These are phyloP conservation scores for Zoysia pacifica DNA, from an alignment of 176 grass and related monocot species.

Conservation along the genomic window DNA sequence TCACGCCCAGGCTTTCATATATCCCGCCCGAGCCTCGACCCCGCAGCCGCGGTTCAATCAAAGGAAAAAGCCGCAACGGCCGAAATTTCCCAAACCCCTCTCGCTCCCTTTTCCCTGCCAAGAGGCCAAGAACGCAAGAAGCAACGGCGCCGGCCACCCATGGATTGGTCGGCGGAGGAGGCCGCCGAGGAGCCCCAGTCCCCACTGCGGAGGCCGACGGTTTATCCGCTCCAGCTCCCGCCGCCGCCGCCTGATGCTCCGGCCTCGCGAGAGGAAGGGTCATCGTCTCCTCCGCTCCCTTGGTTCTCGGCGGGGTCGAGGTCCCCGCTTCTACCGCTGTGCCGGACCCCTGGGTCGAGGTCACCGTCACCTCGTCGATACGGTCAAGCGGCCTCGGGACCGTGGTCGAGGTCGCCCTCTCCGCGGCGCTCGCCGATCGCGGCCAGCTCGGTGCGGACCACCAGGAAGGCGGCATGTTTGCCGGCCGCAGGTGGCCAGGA, in stretches of 20 bases:
- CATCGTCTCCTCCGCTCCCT: neutral
- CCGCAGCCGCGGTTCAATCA: neutral
- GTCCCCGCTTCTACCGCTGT: neutral
- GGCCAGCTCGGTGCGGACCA: conserved; percentile 32
- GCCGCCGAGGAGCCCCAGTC: conserved; percentile 15
- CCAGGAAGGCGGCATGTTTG: neutral
- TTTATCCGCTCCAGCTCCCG: no score
- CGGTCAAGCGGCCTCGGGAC: neutral
- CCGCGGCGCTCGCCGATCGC: neutral
- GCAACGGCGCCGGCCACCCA: conserved; percentile 12
- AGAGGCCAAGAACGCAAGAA: conserved; percentile 40
- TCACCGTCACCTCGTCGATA: neutral
- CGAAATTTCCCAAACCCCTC: neutral
- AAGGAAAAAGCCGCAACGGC: conserved; percentile 5
- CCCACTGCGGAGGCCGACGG: neutral
- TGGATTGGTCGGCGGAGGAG: conserved; percentile 36
- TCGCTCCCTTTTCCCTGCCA: neutral
- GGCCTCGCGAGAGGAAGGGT: neutral
- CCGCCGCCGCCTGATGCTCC: neutral
- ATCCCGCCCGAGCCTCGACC: neutral
- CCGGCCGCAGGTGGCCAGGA: neutral
- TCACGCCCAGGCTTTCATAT: neutral
- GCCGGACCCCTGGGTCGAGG: neutral
- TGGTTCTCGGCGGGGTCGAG: neutral
- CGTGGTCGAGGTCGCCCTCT: neutral